Evolutionary conservation across 331 rosid species (phyloP), one percentile per base, ranked within the genome.

Genomic region (Telfairia occidentalis): DNA sequence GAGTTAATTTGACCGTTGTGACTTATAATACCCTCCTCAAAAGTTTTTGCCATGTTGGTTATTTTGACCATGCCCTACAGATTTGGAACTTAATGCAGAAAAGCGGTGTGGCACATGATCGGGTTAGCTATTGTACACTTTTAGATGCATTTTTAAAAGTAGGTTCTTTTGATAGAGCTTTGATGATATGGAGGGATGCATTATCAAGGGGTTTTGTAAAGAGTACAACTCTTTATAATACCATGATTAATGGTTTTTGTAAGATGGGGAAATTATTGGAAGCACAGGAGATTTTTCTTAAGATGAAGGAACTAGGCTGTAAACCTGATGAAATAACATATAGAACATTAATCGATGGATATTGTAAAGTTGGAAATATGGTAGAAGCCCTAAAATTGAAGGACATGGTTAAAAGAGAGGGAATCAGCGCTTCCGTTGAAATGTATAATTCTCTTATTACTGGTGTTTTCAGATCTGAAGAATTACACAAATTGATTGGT

Each of bases 401-500:
- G 82, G 86, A 60, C 64, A 24, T 55, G 61, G 86, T 87, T 90
- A 92, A 90, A 75, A 76, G 65, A 48, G 82, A 83, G 54, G 78
- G 77, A 10, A 75, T 85, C 34, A 48, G 71, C 66, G 83, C 89
- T 72, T 86, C 96, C 79, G 83, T 85, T 35, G 92, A 85, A 89
- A 86, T 90, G 90, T 93, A 88, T 78, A 93, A 93, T 84, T 93
- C 96, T 74, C 88, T 93, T 65, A 83, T 91, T 74, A 37, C 53
- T 72, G 97, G 97, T 58, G 80, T 80, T 73, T 93, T 91, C 74
- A 89, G 78, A 87, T 78, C 83, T 43, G 77, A 83, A 78, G 84
- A 83, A 79, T 75, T 81, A 60, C 78, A 78, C 58, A 76, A 37
- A 73, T 87, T 88, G 73, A 78, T 48, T 26, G 80, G 70, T 77